These are phyloP conservation scores for Nakazawaea laoshanensis DNA, from an alignment of 805 yeast genomes.

Conservation along the genomic window DNA sequence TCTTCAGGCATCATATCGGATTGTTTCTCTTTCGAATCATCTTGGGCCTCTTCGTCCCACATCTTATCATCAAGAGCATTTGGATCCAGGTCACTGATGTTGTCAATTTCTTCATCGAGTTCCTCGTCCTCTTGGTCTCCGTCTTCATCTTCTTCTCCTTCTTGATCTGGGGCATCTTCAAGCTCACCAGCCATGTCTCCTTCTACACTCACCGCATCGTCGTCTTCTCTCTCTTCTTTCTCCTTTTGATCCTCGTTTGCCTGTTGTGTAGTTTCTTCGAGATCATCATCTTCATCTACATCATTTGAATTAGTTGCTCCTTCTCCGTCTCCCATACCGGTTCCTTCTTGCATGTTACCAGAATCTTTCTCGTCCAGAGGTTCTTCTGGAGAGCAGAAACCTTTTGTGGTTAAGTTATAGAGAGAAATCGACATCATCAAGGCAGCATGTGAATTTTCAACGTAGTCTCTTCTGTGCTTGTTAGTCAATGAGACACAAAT, in stretches of 20 bases:
- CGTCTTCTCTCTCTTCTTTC: constrained; percentile 57
- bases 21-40: constrained; percentile 72
- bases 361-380: constrained; percentile 55
- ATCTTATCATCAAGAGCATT: constrained; percentile 93
- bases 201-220: constrained; percentile 88
- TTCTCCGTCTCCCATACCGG: constrained; percentile 80
- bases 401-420: constrained; percentile 58
- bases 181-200: constrained; percentile 96
- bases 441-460: constrained; percentile 50
- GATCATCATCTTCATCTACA: constrained; percentile 86
- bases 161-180: constrained; percentile 69
- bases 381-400: constrained; percentile 83
- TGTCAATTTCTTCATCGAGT: constrained; percentile 82
- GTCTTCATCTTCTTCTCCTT: constrained; percentile 38
- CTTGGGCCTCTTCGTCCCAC: constrained; percentile 93
- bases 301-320: constrained; percentile 81
- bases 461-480: constrained; percentile 40
- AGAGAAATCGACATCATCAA: constrained; percentile 49
- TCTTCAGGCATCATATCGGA: constrained; percentile 62
- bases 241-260: constrained; percentile 68
- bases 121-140: constrained; percentile 60
- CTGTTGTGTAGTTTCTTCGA: constrained; percentile 65
- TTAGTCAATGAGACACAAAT: constrained; percentile 35
- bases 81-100: constrained; percentile 84
- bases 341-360: constrained; percentile 69